Conservation (phyloP, 1,139 yeast species). For the Candida freyschussii region DNA sequence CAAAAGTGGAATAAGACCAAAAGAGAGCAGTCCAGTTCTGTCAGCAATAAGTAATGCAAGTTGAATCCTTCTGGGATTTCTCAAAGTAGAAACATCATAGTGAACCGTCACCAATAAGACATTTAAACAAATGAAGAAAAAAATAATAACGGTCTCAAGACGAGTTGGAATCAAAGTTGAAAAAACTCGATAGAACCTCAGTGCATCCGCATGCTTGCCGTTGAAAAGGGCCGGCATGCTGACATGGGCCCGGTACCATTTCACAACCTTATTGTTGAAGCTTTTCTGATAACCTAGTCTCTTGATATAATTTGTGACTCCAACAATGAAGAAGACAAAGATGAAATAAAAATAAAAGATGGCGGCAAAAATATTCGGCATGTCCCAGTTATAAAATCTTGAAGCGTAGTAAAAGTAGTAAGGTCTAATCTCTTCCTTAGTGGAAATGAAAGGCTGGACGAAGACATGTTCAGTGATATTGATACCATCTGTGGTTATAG, state of each 20-base stretch:
- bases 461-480: constrained; percentile 4
- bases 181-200: constrained; percentile 4
- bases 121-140: constrained; percentile 42
- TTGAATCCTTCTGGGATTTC: constrained; percentile 32
- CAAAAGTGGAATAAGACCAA: constrained; percentile 40
- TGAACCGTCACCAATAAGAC: constrained; percentile 38
- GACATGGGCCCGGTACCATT: constrained; percentile 17
- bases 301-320: constrained; percentile 9
- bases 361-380: constrained; percentile 10
- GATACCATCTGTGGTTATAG: constrained; percentile 3
- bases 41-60: constrained; percentile 54
- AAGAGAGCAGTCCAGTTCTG: constrained; percentile 49
- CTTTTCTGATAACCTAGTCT: constrained; percentile 15
- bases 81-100: constrained; percentile 32
- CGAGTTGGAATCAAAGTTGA: constrained; percentile 52
- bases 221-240: constrained; percentile 20
- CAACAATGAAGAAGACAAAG: constrained; percentile 9
- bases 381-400: constrained; percentile 10
- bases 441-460: constrained; percentile 3
- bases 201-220: constrained; percentile 13
- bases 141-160: constrained; percentile 48
- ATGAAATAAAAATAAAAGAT: constrained; percentile 12
- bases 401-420: constrained; percentile 3
- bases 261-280: constrained; percentile 12
- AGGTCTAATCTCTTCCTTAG: not conserved